These are phyloP conservation scores for Microcyclospora pomicola DNA, from an alignment of 2,329 filamentous ascomycete genomes.

Conservation along the genomic window DNA sequence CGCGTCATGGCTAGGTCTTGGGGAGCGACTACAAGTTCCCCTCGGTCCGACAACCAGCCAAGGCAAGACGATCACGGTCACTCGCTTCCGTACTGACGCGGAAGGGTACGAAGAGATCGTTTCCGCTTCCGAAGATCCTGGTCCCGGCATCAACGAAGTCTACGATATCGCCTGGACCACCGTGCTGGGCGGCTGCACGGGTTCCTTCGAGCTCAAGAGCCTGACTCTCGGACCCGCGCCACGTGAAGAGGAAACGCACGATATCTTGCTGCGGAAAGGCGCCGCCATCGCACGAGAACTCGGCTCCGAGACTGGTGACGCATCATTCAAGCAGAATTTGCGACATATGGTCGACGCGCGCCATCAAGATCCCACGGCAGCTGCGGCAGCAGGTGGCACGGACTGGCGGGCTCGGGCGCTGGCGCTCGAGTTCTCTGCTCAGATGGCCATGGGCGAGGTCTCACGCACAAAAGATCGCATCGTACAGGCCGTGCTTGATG, in stretches of 20 bases:
- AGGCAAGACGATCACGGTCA: constrained; percentile 27
- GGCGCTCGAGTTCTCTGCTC: constrained; percentile 19
- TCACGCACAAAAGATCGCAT: constrained; percentile 17
- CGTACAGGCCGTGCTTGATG: constrained; percentile 19
- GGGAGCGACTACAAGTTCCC: constrained; percentile 22
- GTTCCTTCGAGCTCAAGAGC: constrained; percentile 31
- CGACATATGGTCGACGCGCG: not conserved
- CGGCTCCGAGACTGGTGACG: constrained; percentile 1
- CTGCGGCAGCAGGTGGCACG: constrained; percentile 9
- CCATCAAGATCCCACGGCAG: too few species aligned
- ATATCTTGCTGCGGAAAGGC: constrained; percentile 10
- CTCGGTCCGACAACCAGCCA: constrained; percentile 21
- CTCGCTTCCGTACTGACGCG: constrained; percentile 25
- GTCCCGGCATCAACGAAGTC: constrained; percentile 28
- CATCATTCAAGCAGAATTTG: not conserved
- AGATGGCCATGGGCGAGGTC: constrained; percentile 20
- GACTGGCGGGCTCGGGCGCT: constrained; percentile 20
- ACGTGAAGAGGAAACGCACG: constrained; percentile 7
- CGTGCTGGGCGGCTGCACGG: constrained; percentile 27
- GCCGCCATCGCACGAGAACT: constrained; percentile 9
- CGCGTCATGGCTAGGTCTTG: constrained; percentile 29
- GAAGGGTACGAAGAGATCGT: constrained; percentile 11
- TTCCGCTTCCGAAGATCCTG: constrained; percentile 23
- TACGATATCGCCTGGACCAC: constrained; percentile 33
- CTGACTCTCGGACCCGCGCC: constrained; percentile 12